Base-by-base conservation (phyloP, 345 rosid species). In the Sonneratia alba region DNA sequence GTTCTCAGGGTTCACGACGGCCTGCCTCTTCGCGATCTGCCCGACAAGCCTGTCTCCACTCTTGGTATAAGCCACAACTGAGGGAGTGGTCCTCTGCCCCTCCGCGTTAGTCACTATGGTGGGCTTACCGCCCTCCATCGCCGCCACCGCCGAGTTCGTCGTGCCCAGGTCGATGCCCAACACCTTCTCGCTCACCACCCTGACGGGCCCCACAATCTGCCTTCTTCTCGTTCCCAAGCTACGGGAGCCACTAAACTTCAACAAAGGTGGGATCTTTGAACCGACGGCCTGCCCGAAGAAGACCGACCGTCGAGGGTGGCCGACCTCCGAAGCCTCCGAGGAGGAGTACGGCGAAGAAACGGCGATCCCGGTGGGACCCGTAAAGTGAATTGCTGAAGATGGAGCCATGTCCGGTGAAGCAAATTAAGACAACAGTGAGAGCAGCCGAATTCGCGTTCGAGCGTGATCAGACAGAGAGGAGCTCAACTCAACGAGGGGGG, bases 91-190 rank as follows among this genome's bases (percentile, higher is more conserved):
- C 64, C 99, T 84, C 77, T 96, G 99, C 18, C 99, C 99, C 74
- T 96, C 99, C 0, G 90, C 93, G 76, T 95, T 92, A 0, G 98
- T 89, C 10, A 95, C 96, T 57, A 95, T 95, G 40, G 99, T 95
- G 3, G 97, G 98, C 76, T 96, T 91, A 27, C 99, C 99, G 67
- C 99, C 99, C 77, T 96, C 99, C 98, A 92, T 92, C 0, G 98
- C 99, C 34, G 99, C 99, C 38, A 90, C 99, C 0, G 98, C 98
- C 24, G 99, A 96, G 75, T 96, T 92, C 14, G 98, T 96, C 12
- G 98, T 96, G 38, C 99, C 99, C 66, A 91, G 73, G 82, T 96
- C 99, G 71, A 96, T 96, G 19, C 98, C 99, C 42, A 95, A 96
- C 13, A 92, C 94, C 65, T 92, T 95, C 85, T 95, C 99, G 67